A percentile compares a stretch with the other conserved stretches of the same genome.
Evolutionary conservation across 768 basidiomycete species (phyloP).

Genomic region (Trametes maxima): DNA sequence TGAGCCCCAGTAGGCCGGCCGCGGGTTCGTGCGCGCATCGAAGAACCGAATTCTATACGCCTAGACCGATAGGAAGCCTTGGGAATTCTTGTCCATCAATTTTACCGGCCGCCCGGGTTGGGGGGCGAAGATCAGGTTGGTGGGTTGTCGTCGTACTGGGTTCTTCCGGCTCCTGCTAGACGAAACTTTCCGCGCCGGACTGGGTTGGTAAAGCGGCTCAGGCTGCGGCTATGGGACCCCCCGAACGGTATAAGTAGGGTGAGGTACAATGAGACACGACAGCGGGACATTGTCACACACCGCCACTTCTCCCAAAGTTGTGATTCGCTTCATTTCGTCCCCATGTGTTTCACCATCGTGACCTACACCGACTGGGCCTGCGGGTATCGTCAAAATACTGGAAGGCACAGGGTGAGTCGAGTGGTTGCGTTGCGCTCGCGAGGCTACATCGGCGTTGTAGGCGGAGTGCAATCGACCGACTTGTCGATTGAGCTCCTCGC

Average conservation of each 20-base stretch:
- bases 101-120: too few relatives aligned
- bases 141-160: too few relatives aligned
- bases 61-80: too few relatives aligned
- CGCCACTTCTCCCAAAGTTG: neutral
- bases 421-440: neutral
- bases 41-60: too few relatives aligned
- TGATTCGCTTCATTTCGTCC: too few relatives aligned
- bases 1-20: too few relatives aligned
- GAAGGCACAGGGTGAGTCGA: slow-evolving; percentile 7
- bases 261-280: neutral
- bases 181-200: too few relatives aligned
- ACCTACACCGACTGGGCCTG: slow-evolving; percentile 18
- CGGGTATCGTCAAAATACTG: slow-evolving; percentile 11
- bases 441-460: neutral
- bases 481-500: slow-evolving; percentile 17
- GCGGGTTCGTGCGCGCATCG: too few relatives aligned
- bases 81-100: too few relatives aligned
- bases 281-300: neutral
- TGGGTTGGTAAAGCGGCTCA: too few relatives aligned
- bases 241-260: neutral
- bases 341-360: slow-evolving; percentile 16
- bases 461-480: slow-evolving; percentile 5
- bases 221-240: neutral
- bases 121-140: too few relatives aligned
- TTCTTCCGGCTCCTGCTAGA: too few relatives aligned